Base-by-base conservation (phyloP, 345 rosid genomes). In the Euphorbia pulcherrima region DNA sequence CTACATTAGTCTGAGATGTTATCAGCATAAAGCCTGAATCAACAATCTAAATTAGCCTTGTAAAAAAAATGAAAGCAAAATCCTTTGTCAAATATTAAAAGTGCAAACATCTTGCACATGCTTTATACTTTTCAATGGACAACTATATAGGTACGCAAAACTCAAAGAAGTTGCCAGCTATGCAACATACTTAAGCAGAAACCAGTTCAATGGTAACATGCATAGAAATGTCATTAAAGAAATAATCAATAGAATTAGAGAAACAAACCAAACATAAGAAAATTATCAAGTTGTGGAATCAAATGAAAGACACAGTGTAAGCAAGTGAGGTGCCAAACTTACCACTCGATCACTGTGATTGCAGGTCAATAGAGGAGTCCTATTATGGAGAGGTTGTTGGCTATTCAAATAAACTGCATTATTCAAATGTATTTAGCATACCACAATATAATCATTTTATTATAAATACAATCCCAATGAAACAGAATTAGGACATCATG, bases 301-400 rank as follows among this genome's bases (percentile, higher is more conserved):
- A 40, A 59, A 58, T 18, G 4, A 75, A 66, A 54, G 21, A 17
- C 52, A 65, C 47, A 0, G 6, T 24, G 23, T 35, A 67, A 74
- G 28, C 47, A 20, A n/a, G 9, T 33, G 46, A 60, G 6, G 41
- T 60, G 23, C 53, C 66, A 46, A 68, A 72, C 86, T 74, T 68
- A 86, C 89, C 87, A 65, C 73, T 59, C 65, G 67, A 56, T 51
- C 54, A 41, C 67, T 23, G 47, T 56, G 68, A 59, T 66, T 61
- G 64, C 29, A 20, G 2, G 74, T 41, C 73, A 68, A 48, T 21
- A 63, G 30, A 61, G 37, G 28, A 65, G 68, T 66, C 7, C 52
- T 69, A 52, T 14, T 48, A 60, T 61, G 76, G 63, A 35, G 61
- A 54, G 39, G 64, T 50, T 78, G 79, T 62, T 76, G 78, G 58